These are phyloP conservation scores for Pelagophyceae sp. DNA, from an alignment of 352 stramenopile species.

Conservation along the genomic window DNA sequence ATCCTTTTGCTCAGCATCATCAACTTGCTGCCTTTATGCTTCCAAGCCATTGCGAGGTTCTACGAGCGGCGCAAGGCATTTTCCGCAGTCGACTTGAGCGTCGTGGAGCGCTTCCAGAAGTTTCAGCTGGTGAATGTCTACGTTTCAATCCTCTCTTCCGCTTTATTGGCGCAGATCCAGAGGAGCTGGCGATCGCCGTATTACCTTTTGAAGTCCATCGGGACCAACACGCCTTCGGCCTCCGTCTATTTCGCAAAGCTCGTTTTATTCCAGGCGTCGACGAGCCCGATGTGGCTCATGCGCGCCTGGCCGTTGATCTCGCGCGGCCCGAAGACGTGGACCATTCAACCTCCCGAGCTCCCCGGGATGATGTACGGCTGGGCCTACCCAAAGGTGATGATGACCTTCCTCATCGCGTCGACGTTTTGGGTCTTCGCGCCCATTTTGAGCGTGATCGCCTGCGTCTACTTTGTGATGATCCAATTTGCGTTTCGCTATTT, in stretches of 20 bases:
- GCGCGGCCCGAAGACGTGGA: conserved; percentile 3
- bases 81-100: conserved; percentile 4
- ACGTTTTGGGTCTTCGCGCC: conserved; percentile 21
- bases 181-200: neutral
- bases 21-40: conserved; percentile 5
- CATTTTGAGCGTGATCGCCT: neutral
- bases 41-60: conserved; percentile 15
- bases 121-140: conserved; percentile 20
- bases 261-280: neutral
- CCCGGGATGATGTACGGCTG: conserved; percentile 13
- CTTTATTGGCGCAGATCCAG: neutral
- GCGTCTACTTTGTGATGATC: conserved; percentile 2
- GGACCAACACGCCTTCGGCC: neutral
- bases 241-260: conserved; percentile 10
- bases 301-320: conserved; percentile 7
- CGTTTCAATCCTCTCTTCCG: conserved; percentile 7
- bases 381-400: conserved; percentile 17
- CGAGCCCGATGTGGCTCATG: conserved; percentile 6
- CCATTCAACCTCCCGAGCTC: conserved; percentile 12
- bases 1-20: neutral
- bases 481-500: conserved; percentile 4
- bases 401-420: neutral
- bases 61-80: conserved; percentile 7
- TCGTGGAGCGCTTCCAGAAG: conserved; percentile 2
- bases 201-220: neutral